Conservation (phyloP, 2,329 filamentous ascomycete genomes). For the Penicillium italicum region DNA sequence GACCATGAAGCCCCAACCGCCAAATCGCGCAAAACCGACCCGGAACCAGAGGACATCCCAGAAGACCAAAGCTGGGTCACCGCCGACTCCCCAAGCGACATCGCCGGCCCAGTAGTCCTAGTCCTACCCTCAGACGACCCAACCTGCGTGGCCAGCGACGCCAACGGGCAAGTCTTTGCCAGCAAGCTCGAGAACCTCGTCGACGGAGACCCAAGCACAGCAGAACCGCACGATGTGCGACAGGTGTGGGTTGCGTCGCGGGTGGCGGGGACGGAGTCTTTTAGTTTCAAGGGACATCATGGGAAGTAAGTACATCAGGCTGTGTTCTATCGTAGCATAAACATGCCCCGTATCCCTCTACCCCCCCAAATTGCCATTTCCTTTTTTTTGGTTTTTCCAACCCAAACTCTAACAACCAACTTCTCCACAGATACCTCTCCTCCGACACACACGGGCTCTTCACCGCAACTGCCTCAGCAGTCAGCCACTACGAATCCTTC, state of each 20-base stretch:
- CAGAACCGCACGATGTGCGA: conserved; percentile 91
- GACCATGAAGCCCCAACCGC: conserved; percentile 33
- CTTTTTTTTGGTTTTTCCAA: neutral
- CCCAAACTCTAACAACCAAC: neutral
- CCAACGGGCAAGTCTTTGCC: conserved; percentile 80
- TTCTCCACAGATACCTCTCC: conserved; percentile 65
- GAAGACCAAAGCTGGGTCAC: conserved; percentile 89
- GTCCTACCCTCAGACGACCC: conserved; percentile 72
- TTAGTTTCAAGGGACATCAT: conserved; percentile 86
- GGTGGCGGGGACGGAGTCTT: conserved; percentile 74
- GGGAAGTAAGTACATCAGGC: conserved; percentile 57
- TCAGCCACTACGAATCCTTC: conserved; percentile 81
- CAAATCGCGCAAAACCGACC: conserved; percentile 25
- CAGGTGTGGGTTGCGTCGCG: conserved; percentile 92
- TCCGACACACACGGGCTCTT: conserved; percentile 81
- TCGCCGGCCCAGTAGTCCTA: conserved; percentile 77
- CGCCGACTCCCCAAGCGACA: conserved; percentile 69
- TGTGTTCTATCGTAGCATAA: neutral
- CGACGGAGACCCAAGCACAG: conserved; percentile 74
- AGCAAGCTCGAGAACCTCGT: conserved; percentile 81
- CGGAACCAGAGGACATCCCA: conserved; percentile 36
- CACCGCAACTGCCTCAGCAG: conserved; percentile 72
- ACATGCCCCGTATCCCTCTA: no score
- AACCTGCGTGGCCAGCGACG: conserved; percentile 78
- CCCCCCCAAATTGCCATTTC: no score